A percentile compares a stretch with the other conserved stretches of the same genome.
phyloP scores from a whole-genome alignment of 1,139 yeast genomes.

The Lodderomyces orthopsilosis region DNA sequence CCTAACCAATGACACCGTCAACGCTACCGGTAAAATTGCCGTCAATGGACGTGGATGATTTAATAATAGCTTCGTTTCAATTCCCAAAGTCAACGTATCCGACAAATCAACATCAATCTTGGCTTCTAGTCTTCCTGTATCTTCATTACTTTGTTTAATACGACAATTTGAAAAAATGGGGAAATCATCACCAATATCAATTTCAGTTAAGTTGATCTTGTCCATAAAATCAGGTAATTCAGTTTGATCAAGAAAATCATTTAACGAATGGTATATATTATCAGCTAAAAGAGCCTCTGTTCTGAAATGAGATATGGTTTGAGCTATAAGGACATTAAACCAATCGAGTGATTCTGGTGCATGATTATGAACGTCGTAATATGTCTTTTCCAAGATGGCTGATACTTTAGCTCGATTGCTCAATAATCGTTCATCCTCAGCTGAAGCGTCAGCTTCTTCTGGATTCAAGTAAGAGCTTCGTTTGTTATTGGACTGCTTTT shows the following conservation, averaged over 20 bases:
- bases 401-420: slow-evolving; percentile 18
- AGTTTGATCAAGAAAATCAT: slow-evolving; percentile 49
- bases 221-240: slow-evolving; percentile 78
- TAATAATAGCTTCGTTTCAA: slow-evolving; percentile 76
- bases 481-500: slow-evolving; percentile 11
- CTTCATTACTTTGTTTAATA: slow-evolving; percentile 56
- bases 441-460: slow-evolving; percentile 3
- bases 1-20: slow-evolving; percentile 84
- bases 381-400: slow-evolving; percentile 80
- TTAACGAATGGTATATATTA: slow-evolving; percentile 76
- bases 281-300: slow-evolving; percentile 82
- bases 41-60: slow-evolving; percentile 85
- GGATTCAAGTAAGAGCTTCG: slow-evolving; percentile 2
- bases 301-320: slow-evolving; percentile 81
- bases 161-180: slow-evolving; percentile 95
- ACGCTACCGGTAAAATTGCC: slow-evolving; percentile 79
- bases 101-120: slow-evolving; percentile 90
- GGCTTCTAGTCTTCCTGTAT: slow-evolving; percentile 68
- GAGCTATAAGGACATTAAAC: slow-evolving; percentile 94
- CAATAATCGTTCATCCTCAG: slow-evolving; percentile 22
- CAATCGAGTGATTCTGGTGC: slow-evolving; percentile 90
- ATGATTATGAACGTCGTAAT: slow-evolving; percentile 86
- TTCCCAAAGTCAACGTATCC: slow-evolving; percentile 85
- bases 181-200: slow-evolving; percentile 91
- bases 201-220: slow-evolving; percentile 74